Evolutionary conservation across 2,329 filamentous ascomycete genomes (phyloP).

Genomic region (Epichloe aotearoae): DNA sequence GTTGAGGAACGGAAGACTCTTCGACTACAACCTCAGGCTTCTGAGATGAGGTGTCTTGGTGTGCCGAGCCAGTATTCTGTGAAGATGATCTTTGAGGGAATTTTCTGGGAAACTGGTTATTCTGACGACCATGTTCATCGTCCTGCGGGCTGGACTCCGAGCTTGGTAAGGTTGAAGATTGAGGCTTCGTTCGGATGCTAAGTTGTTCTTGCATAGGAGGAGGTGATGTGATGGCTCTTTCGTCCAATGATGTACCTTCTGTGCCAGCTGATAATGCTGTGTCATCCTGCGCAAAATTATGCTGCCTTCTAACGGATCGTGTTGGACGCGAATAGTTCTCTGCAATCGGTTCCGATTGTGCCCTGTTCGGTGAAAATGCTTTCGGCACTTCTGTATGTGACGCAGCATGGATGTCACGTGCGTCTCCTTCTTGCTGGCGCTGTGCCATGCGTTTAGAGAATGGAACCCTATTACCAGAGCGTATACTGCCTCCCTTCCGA

Average conservation of each 20-base stretch:
- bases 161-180: conserved; percentile 18
- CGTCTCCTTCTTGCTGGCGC: conserved; percentile 47
- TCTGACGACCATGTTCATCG: conserved; percentile 17
- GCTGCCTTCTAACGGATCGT: conserved; percentile 28
- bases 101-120: conserved; percentile 13
- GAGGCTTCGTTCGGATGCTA: conserved; percentile 21
- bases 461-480: conserved; percentile 60
- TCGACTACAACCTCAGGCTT: conserved; percentile 16
- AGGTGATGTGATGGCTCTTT: conserved; percentile 9
- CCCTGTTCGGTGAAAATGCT: conserved; percentile 42
- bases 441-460: conserved; percentile 60
- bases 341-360: conserved; percentile 55
- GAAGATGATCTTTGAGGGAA: conserved; percentile 44
- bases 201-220: conserved; percentile 19
- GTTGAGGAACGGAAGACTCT: conserved; percentile 25
- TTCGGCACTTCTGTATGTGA: conserved; percentile 32
- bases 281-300: conserved; percentile 35
- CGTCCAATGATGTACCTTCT: conserved; percentile 22
- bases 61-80: conserved; percentile 30
- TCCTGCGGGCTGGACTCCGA: conserved; percentile 49
- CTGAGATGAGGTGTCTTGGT: conserved; percentile 8
- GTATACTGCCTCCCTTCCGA: conserved; percentile 69
- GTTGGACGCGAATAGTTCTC: conserved; percentile 51
- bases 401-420: conserved; percentile 11
- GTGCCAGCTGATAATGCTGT: conserved; percentile 32